A percentile compares a stretch with the other conserved stretches of the same genome.
Evolutionary conservation across 768 basidiomycete genomes (phyloP).

Genomic region (Serpula lacrymans): DNA sequence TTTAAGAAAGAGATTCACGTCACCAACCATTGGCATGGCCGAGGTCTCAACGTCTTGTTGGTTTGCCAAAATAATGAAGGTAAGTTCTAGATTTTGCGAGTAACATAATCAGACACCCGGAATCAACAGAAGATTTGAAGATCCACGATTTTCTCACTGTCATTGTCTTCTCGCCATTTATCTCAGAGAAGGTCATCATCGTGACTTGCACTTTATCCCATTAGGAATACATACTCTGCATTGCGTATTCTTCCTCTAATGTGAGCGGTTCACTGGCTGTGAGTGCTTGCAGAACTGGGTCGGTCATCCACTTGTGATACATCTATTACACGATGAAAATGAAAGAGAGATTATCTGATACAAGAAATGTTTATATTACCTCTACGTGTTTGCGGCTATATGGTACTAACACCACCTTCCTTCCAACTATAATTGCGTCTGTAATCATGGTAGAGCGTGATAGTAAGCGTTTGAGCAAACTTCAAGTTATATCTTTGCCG

Average conservation of each 20-base stretch:
- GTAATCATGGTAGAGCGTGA: slow-evolving; percentile 13
- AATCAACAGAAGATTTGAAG: not conserved
- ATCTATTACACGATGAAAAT: slow-evolving; percentile 42
- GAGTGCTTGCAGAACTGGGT: slow-evolving; percentile 62
- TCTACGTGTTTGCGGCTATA: slow-evolving; percentile 60
- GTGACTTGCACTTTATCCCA: no score
- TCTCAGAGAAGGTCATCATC: slow-evolving; percentile 45
- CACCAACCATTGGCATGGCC: slow-evolving; percentile 75
- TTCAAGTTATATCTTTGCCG: slow-evolving; percentile 1
- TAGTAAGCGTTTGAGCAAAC: not conserved
- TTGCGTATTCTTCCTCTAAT: slow-evolving; percentile 79
- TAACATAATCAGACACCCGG: not conserved
- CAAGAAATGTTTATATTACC: slow-evolving; percentile 6
- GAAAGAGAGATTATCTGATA: not conserved
- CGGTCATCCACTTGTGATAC: slow-evolving; percentile 89
- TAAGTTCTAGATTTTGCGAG: slow-evolving; percentile 68
- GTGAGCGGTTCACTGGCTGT: slow-evolving; percentile 86
- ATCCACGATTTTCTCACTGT: slow-evolving; percentile 45
- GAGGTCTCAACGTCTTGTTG: slow-evolving; percentile 22
- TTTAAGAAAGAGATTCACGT: slow-evolving; percentile 88
- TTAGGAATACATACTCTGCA: slow-evolving; percentile 64
- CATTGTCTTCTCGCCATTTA: slow-evolving; percentile 84
- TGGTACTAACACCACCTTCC: slow-evolving; percentile 73
- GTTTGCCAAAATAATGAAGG: slow-evolving; percentile 81
- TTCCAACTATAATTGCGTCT: slow-evolving; percentile 53